Evolutionary conservation across 805 yeast species (phyloP), one percentile per base, ranked within the genome.

Genomic region (Ogataea paraovalis): DNA sequence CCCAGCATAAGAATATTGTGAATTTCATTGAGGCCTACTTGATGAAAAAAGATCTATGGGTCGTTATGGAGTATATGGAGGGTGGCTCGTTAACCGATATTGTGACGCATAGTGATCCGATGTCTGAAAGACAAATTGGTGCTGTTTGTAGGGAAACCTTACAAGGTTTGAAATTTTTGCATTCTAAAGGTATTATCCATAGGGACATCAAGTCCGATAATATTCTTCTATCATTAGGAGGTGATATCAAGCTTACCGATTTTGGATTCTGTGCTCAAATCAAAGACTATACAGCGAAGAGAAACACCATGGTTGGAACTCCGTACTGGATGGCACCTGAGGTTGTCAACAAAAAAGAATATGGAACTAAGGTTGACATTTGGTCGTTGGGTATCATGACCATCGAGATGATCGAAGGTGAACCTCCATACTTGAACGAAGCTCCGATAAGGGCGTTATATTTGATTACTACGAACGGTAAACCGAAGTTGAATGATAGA

Each of bases 1-100:
- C 90, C 45, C 82, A 79, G 58, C 99, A 94, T 65, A 80, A 81
- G 43, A 94, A 94, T 63, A 94, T 94, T 67, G 99, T 94, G 49
- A 94, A 94, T 66, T 94, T 88, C 64, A 81, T 92, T 51, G 96
- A 92, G 61, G 82, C 96, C 0, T 94, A 83, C 64, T 64, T 87
- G 45, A 69, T 87, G 47, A 82, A 79, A 49, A 87, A 87, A 40
- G 90, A 85, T 56, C 73, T 94, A 46, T 94, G 99, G 99, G 98
- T 94, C 9, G 82, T 94, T 19, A 94, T 94, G 99, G 99, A 94
- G 68, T 94, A 88, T 64, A 94, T 94, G 99, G 97, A 94, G 66
- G 99, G 99, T 52, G 99, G 99, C 2, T 85, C 96, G 0, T 73
- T 94, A 56, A 92, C 99, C 0, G 99, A 94, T 68, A 92, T 94